Conservation (phyloP, 768 basidiomycete species). For the Xerocomellus amylosporus region DNA sequence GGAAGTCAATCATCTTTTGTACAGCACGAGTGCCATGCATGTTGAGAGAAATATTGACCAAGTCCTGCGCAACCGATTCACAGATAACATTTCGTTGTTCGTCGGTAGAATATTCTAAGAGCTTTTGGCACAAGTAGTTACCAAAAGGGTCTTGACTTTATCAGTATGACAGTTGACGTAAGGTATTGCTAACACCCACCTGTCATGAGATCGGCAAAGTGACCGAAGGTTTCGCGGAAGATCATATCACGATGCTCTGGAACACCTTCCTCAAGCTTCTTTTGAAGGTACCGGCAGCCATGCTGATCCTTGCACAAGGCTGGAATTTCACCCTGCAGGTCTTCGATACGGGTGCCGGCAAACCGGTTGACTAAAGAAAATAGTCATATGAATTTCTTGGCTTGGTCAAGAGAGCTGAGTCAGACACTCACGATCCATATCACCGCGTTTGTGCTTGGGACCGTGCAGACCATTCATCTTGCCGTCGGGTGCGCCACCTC, state of each 20-base stretch:
- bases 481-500: constrained; percentile 55
- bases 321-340: constrained; percentile 92
- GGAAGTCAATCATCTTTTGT: constrained; percentile 99
- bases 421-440: constrained; percentile 82
- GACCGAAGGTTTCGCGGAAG: constrained; percentile 95
- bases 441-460: constrained; percentile 91
- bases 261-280: constrained; percentile 95
- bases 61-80: constrained; percentile 95
- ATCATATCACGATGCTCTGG: constrained; percentile 99
- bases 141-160: constrained; percentile 83
- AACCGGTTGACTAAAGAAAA: constrained; percentile 81
- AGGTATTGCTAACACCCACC: constrained; percentile 43
- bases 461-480: constrained; percentile 92
- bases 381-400: background rate
- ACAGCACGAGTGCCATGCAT: constrained; percentile 99
- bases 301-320: constrained; percentile 98
- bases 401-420: background rate
- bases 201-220: constrained; percentile 98
- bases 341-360: constrained; percentile 92
- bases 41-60: constrained; percentile 97
- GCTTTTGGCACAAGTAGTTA: constrained; percentile 98
- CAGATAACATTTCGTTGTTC: constrained; percentile 97
- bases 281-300: constrained; percentile 96
- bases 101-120: constrained; percentile 94
- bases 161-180: constrained; percentile 3